Base-by-base conservation (phyloP, 495 filamentous ascomycete genomes). In the Thermochaetoides thermophila region DNA sequence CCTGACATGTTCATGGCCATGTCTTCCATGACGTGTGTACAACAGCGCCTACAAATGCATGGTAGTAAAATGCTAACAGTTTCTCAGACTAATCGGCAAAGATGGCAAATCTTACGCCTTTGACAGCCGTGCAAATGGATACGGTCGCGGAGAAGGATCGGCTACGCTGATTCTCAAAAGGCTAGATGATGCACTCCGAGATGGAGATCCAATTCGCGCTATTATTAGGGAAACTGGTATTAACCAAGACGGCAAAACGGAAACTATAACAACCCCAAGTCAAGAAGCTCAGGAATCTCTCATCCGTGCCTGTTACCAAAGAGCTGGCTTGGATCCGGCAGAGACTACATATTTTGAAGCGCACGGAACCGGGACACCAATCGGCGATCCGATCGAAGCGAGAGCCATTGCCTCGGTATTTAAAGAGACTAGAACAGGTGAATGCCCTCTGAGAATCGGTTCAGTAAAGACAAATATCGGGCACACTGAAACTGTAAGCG, bases 111-210 rank as follows among this genome's bases (percentile, higher is more conserved):
- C 68, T 26, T 61, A 69, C 36, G 68, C 69, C 0, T 85, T 78
- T 38, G 73, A 78, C 43, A 55, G 58, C 1, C 35, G 52, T 4
- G 79, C 74, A n/a, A 64, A 74, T 39, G 80, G 79, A 0, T 84
- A 75, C 45, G 74, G 56, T 0, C 61, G 78, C 11, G 80, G 64
- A 3, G 80, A 84, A 42, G 78, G 66, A 3, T 56, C 74, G 13
- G 67, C 58, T 26, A 61, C 64, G 20, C 33, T 81, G 1, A 55
- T 70, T 13, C 41, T 85, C 15, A 85, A 83, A 50, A 57, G 53
- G 5, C 55, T 81, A 3, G 46, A 54, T 12, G 63, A 73, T 34
- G 78, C 69, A 13, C 49, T 69, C 22, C 49, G 38, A 25, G 67
- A 71, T 39, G 63, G 64, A 14, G 66, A 74, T 32, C 64, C 69